Base-by-base conservation (phyloP, 345 rosid genomes). In the Lepidium sativum region DNA sequence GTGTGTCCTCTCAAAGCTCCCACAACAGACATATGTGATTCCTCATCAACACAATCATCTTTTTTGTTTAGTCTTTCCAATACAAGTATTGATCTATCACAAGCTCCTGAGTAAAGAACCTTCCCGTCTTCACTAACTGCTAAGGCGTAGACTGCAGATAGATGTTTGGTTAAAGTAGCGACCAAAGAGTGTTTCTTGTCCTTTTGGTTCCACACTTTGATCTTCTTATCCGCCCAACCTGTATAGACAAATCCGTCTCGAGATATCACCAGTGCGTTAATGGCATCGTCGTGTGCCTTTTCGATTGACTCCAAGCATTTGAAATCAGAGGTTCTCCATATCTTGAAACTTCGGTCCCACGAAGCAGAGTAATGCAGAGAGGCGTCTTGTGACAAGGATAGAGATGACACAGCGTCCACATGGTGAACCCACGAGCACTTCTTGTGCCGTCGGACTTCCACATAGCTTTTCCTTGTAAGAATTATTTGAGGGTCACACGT, bases 1-100 rank as follows among this genome's bases (percentile, higher is more conserved):
- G 31, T 73, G 51, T 87, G 97, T 48, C 97, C 97, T 50, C 90
- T 80, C 18, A 90, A 80, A 31, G 90, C 97, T 27, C 95, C 95
- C 14, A 33, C 74, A 57, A 82, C 60, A 69, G 6, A 77, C 90
- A 85, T 83, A 39, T 64, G 62, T 10, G 45, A 58, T 11, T 47
- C 70, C 8, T 34, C 78, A n/a, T 40, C 60, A 6, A 5, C 27
- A 25, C 50, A 75, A 4, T n/a, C 68, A 11, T 21, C 51, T 20
- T 20, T 14, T 6, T 25, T 59, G 38, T 7, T 44, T 14, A 45
- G 9, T 60, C 73, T 81, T 70, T 76, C 86, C 97, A 90, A 90
- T 6, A 87, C 92, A 47, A 90, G 80, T 54, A 90, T 80, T 6
- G 88, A 85, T 49, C 85, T 57, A 64, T 89, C 97, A 56, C 88